phyloP scores from a whole-genome alignment of 1,284 basidiomycete species.

The Ustilago sp. region DNA sequence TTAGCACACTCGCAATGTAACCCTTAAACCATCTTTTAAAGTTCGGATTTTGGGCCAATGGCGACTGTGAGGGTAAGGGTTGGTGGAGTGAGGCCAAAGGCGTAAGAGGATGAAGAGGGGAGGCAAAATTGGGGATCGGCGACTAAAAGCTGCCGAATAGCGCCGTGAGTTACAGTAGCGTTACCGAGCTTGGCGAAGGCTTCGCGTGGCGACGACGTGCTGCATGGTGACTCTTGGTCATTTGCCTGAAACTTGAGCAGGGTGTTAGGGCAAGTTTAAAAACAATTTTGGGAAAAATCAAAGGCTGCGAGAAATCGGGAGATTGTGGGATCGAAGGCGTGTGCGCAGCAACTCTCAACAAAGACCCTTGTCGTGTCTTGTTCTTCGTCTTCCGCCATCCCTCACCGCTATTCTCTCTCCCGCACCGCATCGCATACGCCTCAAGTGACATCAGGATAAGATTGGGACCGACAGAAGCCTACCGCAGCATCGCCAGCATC shows the following conservation, averaged over 20 bases:
- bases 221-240: no score
- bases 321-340: background rate
- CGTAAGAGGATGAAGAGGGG: no score
- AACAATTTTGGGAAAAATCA: background rate
- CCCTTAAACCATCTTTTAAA: background rate
- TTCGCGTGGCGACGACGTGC: no score
- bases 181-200: no score
- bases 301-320: background rate
- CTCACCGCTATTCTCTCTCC: background rate
- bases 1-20: background rate
- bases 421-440: background rate
- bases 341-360: conserved; percentile 2
- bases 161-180: no score
- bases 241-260: no score
- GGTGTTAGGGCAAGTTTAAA: no score
- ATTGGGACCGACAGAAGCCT: background rate
- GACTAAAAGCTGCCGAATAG: no score
- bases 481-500: background rate
- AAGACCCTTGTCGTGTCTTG: conserved; percentile 1
- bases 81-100: background rate
- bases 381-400: conserved; percentile 3
- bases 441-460: background rate
- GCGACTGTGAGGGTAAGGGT: no score
- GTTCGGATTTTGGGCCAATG: background rate
- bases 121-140: no score